Evolutionary conservation across 139 green algal genomes (phyloP).

Genomic region (Coccomyxa sp.): DNA sequence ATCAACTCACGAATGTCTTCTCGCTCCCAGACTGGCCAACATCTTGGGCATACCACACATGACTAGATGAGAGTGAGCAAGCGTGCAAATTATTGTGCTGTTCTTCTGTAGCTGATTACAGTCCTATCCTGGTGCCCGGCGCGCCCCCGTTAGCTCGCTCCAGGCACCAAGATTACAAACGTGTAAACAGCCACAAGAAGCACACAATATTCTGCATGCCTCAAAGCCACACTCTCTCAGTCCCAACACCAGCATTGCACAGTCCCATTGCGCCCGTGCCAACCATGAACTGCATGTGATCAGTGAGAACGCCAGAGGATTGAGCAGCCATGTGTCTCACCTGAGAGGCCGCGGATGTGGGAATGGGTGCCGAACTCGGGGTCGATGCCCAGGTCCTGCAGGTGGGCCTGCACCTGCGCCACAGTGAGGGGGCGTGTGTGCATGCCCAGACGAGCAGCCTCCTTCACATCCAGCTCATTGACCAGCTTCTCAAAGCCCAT

Average conservation of each 20-base stretch:
- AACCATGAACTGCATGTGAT: neutral
- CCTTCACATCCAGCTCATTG: slow-evolving; percentile 82
- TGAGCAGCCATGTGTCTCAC: slow-evolving; percentile 6
- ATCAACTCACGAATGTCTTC: neutral
- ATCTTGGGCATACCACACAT: too few species aligned
- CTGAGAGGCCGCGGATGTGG: slow-evolving; percentile 80
- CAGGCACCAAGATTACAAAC: too few species aligned
- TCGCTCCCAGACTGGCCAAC: neutral
- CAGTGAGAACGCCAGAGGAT: neutral
- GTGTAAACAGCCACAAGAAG: too few species aligned
- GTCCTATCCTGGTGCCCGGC: too few species aligned
- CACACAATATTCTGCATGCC: too few species aligned
- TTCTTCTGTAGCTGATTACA: too few species aligned
- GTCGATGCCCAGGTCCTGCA: slow-evolving; percentile 85
- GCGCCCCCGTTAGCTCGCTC: too few species aligned
- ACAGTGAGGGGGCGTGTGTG: slow-evolving; percentile 79
- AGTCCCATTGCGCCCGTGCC: neutral
- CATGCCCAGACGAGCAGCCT: slow-evolving; percentile 79
- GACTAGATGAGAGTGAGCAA: too few species aligned
- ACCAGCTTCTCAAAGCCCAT: slow-evolving; percentile 87
- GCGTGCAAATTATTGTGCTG: too few species aligned
- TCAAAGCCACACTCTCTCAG: too few species aligned
- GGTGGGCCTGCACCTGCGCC: slow-evolving; percentile 82
- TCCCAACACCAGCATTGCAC: neutral
- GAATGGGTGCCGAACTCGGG: slow-evolving; percentile 86